Conservation (phyloP, 2,329 filamentous ascomycete species). For the Diaporthe citrichinensis region DNA sequence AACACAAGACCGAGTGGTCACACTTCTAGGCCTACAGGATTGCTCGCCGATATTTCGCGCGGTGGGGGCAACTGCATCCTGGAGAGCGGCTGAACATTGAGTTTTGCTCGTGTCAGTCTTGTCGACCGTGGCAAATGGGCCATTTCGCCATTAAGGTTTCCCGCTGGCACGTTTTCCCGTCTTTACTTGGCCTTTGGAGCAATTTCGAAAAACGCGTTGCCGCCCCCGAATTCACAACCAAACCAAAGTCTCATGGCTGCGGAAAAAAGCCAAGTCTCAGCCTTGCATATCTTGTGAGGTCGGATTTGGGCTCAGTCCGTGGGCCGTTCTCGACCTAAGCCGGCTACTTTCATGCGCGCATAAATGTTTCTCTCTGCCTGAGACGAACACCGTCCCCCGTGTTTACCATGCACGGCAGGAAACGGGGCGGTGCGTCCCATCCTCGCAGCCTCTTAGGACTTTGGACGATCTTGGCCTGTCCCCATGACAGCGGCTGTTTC, state of each 20-base stretch:
- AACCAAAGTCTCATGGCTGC: conserved; percentile 5
- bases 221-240: not conserved
- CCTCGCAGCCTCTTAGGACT: conserved; percentile 5
- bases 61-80: not conserved
- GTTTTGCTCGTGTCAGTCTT: conserved; percentile 8
- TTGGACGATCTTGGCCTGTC: conserved; percentile 21
- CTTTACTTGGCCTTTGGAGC: not conserved
- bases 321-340: not conserved
- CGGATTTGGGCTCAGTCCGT: conserved; percentile 2
- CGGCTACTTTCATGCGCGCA: conserved; percentile 9
- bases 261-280: conserved; percentile 34
- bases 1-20: conserved; percentile 8
- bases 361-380: conserved; percentile 24
- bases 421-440: conserved; percentile 18
- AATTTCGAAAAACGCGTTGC: not conserved
- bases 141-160: not conserved
- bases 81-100: conserved; percentile 17
- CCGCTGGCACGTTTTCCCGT: not conserved
- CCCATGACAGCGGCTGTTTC: conserved; percentile 36
- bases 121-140: not conserved
- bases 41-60: not conserved
- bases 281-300: conserved; percentile 39
- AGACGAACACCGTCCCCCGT: conserved; percentile 37
- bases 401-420: conserved; percentile 14
- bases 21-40: not conserved